Conservation (phyloP, 1,139 yeast genomes). For the Candida mesenterica region DNA sequence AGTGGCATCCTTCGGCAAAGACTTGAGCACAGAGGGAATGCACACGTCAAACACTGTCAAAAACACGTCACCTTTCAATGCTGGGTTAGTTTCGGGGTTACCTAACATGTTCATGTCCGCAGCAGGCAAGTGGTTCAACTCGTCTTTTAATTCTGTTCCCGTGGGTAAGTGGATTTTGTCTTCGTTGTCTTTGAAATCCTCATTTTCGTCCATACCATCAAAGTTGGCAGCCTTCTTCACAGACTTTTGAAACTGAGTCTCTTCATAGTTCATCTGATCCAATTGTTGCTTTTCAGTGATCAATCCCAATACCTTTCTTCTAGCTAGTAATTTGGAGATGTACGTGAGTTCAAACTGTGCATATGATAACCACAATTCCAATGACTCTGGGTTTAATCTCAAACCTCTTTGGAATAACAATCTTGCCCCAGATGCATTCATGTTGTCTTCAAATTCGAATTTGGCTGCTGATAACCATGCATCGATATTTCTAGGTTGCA, state of each 20-base stretch:
- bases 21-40: slow-evolving; percentile 47
- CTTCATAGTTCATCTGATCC: slow-evolving; percentile 49
- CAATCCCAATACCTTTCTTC: slow-evolving; percentile 80
- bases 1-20: slow-evolving; percentile 25
- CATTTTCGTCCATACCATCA: slow-evolving; percentile 14
- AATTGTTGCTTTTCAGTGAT: slow-evolving; percentile 69
- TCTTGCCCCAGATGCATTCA: slow-evolving; percentile 88
- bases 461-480: slow-evolving; percentile 96
- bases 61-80: slow-evolving; percentile 85
- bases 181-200: slow-evolving; percentile 25
- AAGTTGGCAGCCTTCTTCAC: slow-evolving; percentile 20
- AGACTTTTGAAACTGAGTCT: slow-evolving; percentile 24
- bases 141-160: slow-evolving; percentile 55
- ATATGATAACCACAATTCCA: slow-evolving; percentile 79
- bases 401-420: slow-evolving; percentile 80
- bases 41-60: slow-evolving; percentile 78
- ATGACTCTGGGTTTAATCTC: slow-evolving; percentile 75
- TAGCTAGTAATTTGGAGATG: slow-evolving; percentile 75
- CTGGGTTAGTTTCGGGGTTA: slow-evolving; percentile 83
- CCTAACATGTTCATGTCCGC: slow-evolving; percentile 87
- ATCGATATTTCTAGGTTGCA: slow-evolving; percentile 87
- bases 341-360: slow-evolving; percentile 86
- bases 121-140: slow-evolving; percentile 75
- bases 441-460: slow-evolving; percentile 85
- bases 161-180: slow-evolving; percentile 50